Conservation (phyloP, 495 filamentous ascomycete species). For the Stereocaulon alpinum region DNA sequence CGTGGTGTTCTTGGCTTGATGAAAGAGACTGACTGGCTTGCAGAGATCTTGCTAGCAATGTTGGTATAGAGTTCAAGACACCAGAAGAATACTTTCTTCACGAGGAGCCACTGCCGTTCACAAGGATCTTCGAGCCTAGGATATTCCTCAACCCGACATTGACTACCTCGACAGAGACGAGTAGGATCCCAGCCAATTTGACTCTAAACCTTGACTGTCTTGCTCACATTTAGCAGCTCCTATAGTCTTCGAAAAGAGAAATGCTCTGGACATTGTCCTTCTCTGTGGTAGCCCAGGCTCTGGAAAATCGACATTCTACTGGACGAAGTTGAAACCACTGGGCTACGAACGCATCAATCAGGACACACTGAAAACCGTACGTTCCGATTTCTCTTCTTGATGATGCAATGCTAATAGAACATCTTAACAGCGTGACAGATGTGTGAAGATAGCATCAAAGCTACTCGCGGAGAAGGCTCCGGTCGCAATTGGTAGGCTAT, state of each 20-base stretch:
- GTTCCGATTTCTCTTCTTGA: conserved; percentile 16
- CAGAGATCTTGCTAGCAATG: conserved; percentile 71
- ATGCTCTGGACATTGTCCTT: conserved; percentile 63
- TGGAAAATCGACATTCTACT: conserved; percentile 87
- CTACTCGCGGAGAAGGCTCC: conserved; percentile 52
- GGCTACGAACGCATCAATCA: conserved; percentile 84
- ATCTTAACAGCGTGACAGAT: conserved; percentile 57
- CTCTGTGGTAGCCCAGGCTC: conserved; percentile 82
- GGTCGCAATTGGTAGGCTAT: conserved; percentile 62
- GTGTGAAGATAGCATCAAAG: conserved; percentile 64
- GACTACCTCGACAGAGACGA: conserved; percentile 22
- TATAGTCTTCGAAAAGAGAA: conserved; percentile 47
- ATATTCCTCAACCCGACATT: conserved; percentile 33
- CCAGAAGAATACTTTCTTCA: conserved; percentile 86
- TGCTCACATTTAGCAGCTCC: conserved; percentile 12
- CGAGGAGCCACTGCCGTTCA: conserved; percentile 49
- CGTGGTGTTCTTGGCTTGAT: background rate
- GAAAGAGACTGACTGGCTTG: background rate
- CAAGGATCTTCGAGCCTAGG: conserved; percentile 56
- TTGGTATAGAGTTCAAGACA: conserved; percentile 68
- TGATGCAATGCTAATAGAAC: conserved; percentile 5
- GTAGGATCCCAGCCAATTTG: conserved; percentile 1
- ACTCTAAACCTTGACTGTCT: background rate
- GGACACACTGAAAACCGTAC: conserved; percentile 73
- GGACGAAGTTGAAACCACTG: conserved; percentile 64